Evolutionary conservation across 805 yeast species (phyloP).

Genomic region (Ogataea haglerorum): DNA sequence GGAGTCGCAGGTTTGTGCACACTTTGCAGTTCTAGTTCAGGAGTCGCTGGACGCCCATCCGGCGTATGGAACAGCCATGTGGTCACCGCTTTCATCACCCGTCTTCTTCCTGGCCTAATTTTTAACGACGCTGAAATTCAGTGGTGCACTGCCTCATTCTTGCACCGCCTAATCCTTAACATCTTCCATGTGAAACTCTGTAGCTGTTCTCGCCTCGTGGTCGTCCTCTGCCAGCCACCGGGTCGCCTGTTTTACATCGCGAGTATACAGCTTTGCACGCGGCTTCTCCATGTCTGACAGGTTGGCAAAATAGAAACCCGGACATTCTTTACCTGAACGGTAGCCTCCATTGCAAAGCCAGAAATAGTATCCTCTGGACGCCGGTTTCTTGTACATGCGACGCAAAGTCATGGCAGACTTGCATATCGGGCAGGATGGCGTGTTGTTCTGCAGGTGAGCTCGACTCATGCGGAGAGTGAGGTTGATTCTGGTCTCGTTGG

Average conservation of each 20-base stretch:
- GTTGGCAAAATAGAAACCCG: slow-evolving; percentile 49
- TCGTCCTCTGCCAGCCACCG: slow-evolving; percentile 48
- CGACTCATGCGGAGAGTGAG: slow-evolving; percentile 62
- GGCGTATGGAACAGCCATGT: not conserved
- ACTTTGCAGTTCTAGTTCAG: not conserved
- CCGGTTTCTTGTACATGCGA: slow-evolving; percentile 46
- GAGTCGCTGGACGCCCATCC: not conserved
- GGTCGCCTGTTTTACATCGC: slow-evolving; percentile 34
- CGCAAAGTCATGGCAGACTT: slow-evolving; percentile 49
- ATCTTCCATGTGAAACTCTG: slow-evolving; percentile 1
- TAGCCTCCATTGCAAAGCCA: slow-evolving; percentile 61
- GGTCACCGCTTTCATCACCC: not conserved
- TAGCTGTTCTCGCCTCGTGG: slow-evolving; percentile 10
- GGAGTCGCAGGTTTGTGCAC: not conserved
- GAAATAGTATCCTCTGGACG: slow-evolving; percentile 53
- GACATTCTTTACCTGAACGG: slow-evolving; percentile 41
- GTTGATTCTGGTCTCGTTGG: slow-evolving; percentile 54
- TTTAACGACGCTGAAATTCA: not conserved
- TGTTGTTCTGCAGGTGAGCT: slow-evolving; percentile 31
- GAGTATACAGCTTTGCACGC: slow-evolving; percentile 24
- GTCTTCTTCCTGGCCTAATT: not conserved
- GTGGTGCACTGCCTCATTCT: not conserved
- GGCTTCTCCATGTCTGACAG: slow-evolving; percentile 24
- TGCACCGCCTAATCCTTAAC: slow-evolving; percentile 2
- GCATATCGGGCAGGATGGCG: slow-evolving; percentile 44